Evolutionary conservation across 2,329 filamentous ascomycete species (phyloP), one percentile per base, ranked within the genome.

Genomic region (Davidsoniella neocaledoniae): DNA sequence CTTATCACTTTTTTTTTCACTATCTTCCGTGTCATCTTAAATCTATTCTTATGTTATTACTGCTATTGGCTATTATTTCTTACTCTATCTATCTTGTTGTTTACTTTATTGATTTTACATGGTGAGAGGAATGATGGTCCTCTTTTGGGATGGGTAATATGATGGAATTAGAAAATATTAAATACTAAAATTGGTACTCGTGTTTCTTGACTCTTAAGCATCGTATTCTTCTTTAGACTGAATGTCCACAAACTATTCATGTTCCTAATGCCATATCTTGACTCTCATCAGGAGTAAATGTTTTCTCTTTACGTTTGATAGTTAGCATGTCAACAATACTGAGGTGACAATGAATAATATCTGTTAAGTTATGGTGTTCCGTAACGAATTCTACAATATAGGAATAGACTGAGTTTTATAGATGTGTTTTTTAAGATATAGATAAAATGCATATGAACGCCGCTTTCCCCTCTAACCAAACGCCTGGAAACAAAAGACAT

Each of bases 21-120:
- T 38, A 36, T 14, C 4, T 21, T 45, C 25, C 42, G 29, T 33
- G 29, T 56, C 48, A 51, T 44, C 44, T 50, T 8, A 12, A 10
- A 12, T 9, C 6, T 38, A n/a, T 21, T 46, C 2, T 9, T 16
- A 21, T 46, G 7, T 12, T 5, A 23, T 17, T 46, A 25, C 12
- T 12, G 17, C 9, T 5, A 17, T 37, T 19, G 3, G 29, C 26
- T 33, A 33, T 5, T 23, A 12, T 33, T 12, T 33, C 6, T 33
- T 33, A 9, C 29, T 33, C 12, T 33, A 33, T 12, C 12, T 10
- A 4, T 33, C 29, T 33, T 33, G 12, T 12, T 33, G 29, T 33
- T 33, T 2, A 12, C 29, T 33, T 33, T 33, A 9, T 33, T 33
- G 3, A 33, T 33, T 12, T 33, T 12, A 33, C 12, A 17, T 45